Evolutionary conservation across 768 basidiomycete species (phyloP), one percentile per base, ranked within the genome.

Genomic region (Mycena crocata): DNA sequence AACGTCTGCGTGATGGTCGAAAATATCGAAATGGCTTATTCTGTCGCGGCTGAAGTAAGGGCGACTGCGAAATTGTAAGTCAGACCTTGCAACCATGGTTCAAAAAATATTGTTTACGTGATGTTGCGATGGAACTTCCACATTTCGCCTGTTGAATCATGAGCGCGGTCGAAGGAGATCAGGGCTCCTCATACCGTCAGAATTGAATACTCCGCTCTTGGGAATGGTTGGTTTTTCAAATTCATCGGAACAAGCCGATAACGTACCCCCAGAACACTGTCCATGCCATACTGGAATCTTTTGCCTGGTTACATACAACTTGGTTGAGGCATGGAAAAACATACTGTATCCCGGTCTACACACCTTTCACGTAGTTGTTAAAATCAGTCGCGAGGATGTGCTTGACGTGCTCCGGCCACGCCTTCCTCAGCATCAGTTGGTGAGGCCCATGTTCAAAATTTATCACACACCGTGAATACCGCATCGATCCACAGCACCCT

Each of bases 11-110:
- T 89, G 88, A 0, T 76, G 74, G 59, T 84, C 86, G 69, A 89
- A 88, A 49, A 81, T 82, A 26, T 87, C 85, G 72, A 87, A 87
- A 67, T 88, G 82, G 62, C 80, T 82, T 60, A 88, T 85, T 24
- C 84, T 79, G 31, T 87, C 85, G 65, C 79, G 83, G 71, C 69
- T 82, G 77, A 91, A 90, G 79, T 89, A 90, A 0, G 89, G 89
- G 40, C 69, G 64, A n/a, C n/a, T n/a, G n/a, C n/a, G n/a, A n/a
- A n/a, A n/a, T n/a, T n/a, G n/a, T n/a, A n/a, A n/a, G n/a, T n/a
- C n/a, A n/a, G n/a, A n/a, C n/a, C n/a, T n/a, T n/a, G n/a, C n/a
- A n/a, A n/a, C n/a, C n/a, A n/a, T n/a, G n/a, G n/a, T n/a, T n/a
- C n/a, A n/a, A n/a, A n/a, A n/a, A n/a, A n/a, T n/a, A n/a, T n/a